Base-by-base conservation (phyloP, 352 stramenopile genomes). In the Pythium myriotylum region DNA sequence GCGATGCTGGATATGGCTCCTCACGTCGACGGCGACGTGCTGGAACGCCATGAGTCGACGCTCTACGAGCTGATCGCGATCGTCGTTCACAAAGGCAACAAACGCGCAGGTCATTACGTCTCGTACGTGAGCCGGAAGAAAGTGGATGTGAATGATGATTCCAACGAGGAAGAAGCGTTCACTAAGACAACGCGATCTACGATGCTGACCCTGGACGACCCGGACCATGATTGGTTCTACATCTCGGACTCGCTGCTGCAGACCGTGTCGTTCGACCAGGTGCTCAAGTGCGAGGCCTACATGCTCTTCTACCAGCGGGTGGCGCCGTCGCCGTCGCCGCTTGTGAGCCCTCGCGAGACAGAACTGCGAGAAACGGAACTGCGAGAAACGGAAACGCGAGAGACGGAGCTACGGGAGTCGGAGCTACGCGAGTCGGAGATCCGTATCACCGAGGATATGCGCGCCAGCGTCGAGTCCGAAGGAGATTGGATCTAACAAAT, bases 231-330 rank as follows among this genome's bases (percentile, higher is more conserved):
- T 41, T 92, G 83, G 83, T 92, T 79, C 49, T 89, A 86, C 67
- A 73, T 88, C 47, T 91, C 81, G 19, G 83, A 92, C 70, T 83
- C 81, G 19, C 60, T 79, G 37, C 77, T 92, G 42, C 76, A 82
- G 55, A 68, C 64, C 46, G 81, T 92, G 52, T 51, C 63, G 29
- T 65, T 89, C 14, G 77, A 87, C 58, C 73, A 88, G 20, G 83
- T 92, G 47, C 65, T 92, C 20, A 68, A 81, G 47, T 89, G 81
- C 45, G 81, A 92, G 67, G 83, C 83, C 13, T 92, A 92, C 55
- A 90, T 92, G 77, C 66, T 92, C 4, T 91, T 91, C 48, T 92
- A 92, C 60, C 73, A 62, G 43, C 54, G 47, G 20, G 41, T 53
- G 3, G 33, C 54, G 20, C 42, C 29, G 19, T 17, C 49, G 19